Percentiles rank a stretch among this genome's conserved stretches.
Conservation (phyloP, 306 rosid species). For the Nissolia schottii region DNA sequence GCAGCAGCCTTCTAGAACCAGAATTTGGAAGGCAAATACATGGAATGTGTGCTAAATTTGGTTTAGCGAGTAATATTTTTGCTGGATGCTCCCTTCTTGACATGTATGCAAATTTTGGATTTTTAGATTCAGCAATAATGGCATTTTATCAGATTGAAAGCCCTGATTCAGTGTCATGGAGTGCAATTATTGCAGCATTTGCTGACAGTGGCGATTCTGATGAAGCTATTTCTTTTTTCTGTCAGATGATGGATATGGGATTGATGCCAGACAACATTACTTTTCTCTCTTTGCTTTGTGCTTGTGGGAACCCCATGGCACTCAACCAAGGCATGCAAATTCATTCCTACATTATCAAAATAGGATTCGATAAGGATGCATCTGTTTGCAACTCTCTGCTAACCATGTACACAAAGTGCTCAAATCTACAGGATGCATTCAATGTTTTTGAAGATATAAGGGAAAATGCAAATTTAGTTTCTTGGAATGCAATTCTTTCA, state of each 20-base stretch:
- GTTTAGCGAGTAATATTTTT: constrained; percentile 53
- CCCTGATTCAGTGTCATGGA: constrained; percentile 77
- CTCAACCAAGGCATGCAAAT: constrained; percentile 63
- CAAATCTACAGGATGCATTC: constrained; percentile 49
- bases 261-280: constrained; percentile 54
- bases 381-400: constrained; percentile 55
- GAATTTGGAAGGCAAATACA: constrained; percentile 71
- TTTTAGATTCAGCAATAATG: constrained; percentile 42
- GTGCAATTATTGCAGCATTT: constrained; percentile 65
- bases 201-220: constrained; percentile 38
- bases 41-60: constrained; percentile 57
- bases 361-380: constrained; percentile 40
- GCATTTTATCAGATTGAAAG: constrained; percentile 51
- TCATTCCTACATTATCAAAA: constrained; percentile 52
- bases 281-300: constrained; percentile 54
- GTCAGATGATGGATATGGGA: constrained; percentile 43
- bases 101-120: constrained; percentile 72
- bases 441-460: constrained; percentile 40
- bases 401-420: constrained; percentile 69
- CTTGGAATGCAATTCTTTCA: constrained; percentile 75
- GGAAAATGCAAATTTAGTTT: constrained; percentile 44
- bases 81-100: constrained; percentile 79
- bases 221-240: constrained; percentile 53
- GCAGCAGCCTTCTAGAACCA: constrained; percentile 52
- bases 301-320: constrained; percentile 47